Percentiles rank a stretch among this genome's conserved stretches.
Evolutionary conservation across 257 asterid species (phyloP).

Genomic region (Perilla frutescens): DNA sequence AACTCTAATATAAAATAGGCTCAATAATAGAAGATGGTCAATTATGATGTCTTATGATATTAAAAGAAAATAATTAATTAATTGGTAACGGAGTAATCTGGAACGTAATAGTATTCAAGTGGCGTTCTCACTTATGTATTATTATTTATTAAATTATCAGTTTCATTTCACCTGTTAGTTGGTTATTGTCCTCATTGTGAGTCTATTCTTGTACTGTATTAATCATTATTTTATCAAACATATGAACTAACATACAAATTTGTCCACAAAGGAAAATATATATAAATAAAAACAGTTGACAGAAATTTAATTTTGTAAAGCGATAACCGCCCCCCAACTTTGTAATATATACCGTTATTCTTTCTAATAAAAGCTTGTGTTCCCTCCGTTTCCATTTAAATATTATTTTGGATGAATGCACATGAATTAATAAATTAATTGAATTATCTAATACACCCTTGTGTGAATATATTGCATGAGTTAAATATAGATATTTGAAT

Average conservation of each 20-base stretch:
- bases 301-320: background rate
- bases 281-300: background rate
- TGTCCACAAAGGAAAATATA: background rate
- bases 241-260: background rate
- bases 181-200: background rate
- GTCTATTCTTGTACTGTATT: background rate
- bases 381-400: too few species aligned
- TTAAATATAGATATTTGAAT: too few species aligned
- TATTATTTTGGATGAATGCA: too few species aligned
- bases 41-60: background rate
- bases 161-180: background rate
- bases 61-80: background rate
- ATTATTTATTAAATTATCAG: background rate
- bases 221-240: background rate
- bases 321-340: too few species aligned
- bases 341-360: too few species aligned
- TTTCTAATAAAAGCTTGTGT: too few species aligned
- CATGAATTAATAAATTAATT: too few species aligned
- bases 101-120: background rate
- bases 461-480: too few species aligned
- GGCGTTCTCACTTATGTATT: background rate
- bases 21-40: constrained; percentile 27
- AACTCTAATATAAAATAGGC: background rate
- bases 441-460: too few species aligned
- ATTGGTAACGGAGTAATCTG: background rate